Percentiles rank a stretch among this genome's conserved stretches.
These are phyloP conservation scores for Herpotrichia juniperi DNA, from an alignment of 2,329 filamentous ascomycete species.

Conservation along the genomic window DNA sequence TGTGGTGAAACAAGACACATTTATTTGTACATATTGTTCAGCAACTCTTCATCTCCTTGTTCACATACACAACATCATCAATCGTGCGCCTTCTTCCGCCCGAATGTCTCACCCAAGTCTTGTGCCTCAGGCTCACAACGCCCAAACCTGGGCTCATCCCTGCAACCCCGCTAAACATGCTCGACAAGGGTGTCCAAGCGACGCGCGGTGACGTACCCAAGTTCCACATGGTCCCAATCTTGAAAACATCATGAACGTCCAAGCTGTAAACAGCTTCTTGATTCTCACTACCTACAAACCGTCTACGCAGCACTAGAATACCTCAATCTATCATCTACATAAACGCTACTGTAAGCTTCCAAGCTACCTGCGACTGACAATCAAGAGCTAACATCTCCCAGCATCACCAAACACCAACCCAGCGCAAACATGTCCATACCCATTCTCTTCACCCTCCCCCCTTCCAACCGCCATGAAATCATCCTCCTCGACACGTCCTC, in stretches of 20 bases:
- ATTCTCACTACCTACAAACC: too few relatives aligned
- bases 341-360: too few relatives aligned
- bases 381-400: neutral
- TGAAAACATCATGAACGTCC: neutral
- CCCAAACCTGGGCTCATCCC: neutral
- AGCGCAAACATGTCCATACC: slow-evolving; percentile 28
- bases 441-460: slow-evolving; percentile 42
- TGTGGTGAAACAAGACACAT: too few relatives aligned
- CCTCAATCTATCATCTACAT: neutral
- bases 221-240: slow-evolving; percentile 5
- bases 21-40: too few relatives aligned
- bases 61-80: too few relatives aligned
- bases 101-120: neutral
- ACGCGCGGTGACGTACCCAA: slow-evolving; percentile 26
- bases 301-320: too few relatives aligned
- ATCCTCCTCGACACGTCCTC: slow-evolving; percentile 29
- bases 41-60: too few relatives aligned
- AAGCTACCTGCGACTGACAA: too few relatives aligned
- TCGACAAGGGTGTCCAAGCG: slow-evolving; percentile 13
- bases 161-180: neutral
- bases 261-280: neutral
- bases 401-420: neutral
- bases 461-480: slow-evolving; percentile 40
- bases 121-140: neutral
- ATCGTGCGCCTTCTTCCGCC: too few relatives aligned